Evolutionary conservation across 371 early-diverging fungal genomes (phyloP).

Genomic region (Funneliformis caledonium): DNA sequence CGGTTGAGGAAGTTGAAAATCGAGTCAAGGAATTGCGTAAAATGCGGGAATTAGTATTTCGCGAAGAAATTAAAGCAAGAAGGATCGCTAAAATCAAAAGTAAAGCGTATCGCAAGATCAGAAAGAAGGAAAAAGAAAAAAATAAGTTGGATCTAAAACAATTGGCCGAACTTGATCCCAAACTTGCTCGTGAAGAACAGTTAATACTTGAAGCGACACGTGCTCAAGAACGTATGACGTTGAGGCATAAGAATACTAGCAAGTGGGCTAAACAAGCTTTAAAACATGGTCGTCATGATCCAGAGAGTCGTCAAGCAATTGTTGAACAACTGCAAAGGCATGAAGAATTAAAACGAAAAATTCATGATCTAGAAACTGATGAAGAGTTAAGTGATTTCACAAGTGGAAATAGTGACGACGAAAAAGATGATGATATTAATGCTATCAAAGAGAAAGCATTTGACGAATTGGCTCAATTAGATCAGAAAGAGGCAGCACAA

Average conservation of each 20-base stretch:
- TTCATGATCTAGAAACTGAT: constrained; percentile 69
- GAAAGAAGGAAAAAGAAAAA: constrained; percentile 70
- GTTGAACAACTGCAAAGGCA: constrained; percentile 86
- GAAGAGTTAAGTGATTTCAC: constrained; percentile 59
- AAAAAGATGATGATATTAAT: constrained; percentile 51
- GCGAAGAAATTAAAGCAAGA: constrained; percentile 89
- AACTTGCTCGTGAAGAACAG: constrained; percentile 63
- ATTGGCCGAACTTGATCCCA: constrained; percentile 76
- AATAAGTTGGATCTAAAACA: constrained; percentile 58
- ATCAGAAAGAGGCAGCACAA: background rate
- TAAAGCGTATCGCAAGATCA: constrained; percentile 88
- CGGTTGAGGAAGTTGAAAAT: constrained; percentile 70
- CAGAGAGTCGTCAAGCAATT: constrained; percentile 77
- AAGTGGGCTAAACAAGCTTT: constrained; percentile 93
- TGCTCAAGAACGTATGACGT: constrained; percentile 90
- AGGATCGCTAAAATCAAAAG: constrained; percentile 96
- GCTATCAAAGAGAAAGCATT: constrained; percentile 47
- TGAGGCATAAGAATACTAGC: constrained; percentile 91
- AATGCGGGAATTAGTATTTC: constrained; percentile 94
- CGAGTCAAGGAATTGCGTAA: constrained; percentile 81
- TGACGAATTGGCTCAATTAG: constrained; percentile 46
- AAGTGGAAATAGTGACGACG: constrained; percentile 55
- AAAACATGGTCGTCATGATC: constrained; percentile 61
- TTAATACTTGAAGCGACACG: constrained; percentile 75
- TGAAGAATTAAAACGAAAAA: constrained; percentile 80